These are phyloP conservation scores for Pleoardoris graminearum DNA, from an alignment of 2,329 filamentous ascomycete species.

Conservation along the genomic window DNA sequence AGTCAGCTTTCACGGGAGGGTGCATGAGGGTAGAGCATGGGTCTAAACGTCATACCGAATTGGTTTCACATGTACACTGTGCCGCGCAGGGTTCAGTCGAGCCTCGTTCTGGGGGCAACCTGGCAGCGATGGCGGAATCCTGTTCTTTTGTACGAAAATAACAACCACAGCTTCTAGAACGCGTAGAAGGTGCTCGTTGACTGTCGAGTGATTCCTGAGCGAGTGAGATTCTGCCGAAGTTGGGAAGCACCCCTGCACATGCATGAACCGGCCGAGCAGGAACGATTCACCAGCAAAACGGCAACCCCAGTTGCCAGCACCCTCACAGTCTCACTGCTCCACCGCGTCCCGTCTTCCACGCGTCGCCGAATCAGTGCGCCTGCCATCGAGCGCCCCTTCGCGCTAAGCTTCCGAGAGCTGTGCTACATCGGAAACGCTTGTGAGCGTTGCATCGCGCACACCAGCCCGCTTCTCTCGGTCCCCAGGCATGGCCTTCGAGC, in stretches of 20 bases:
- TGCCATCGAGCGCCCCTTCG: neutral
- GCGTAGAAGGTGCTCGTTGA: neutral
- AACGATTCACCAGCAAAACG: constrained; percentile 1
- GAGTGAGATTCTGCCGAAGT: neutral
- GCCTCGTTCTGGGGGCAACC: neutral
- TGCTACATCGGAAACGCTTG: constrained; percentile 27
- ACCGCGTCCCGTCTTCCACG: constrained; percentile 8
- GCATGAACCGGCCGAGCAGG: neutral
- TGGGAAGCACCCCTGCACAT: neutral
- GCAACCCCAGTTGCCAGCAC: neutral
- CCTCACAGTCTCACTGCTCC: constrained; percentile 9
- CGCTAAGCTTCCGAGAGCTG: constrained; percentile 21
- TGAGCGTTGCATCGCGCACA: constrained; percentile 5
- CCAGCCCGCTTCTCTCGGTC: constrained; percentile 10
- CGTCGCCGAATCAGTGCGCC: constrained; percentile 10
- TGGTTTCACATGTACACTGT: constrained; percentile 7
- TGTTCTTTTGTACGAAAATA: too few species aligned
- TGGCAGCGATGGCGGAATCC: too few species aligned
- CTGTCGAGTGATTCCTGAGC: neutral
- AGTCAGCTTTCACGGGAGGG: neutral
- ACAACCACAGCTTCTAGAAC: too few species aligned
- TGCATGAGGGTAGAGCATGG: neutral
- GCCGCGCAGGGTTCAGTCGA: neutral
- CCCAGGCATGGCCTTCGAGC: constrained; percentile 31
- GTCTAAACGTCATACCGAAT: constrained; percentile 5